Conservation (phyloP, 139 green algal species). For the Coelastrella sp. region DNA sequence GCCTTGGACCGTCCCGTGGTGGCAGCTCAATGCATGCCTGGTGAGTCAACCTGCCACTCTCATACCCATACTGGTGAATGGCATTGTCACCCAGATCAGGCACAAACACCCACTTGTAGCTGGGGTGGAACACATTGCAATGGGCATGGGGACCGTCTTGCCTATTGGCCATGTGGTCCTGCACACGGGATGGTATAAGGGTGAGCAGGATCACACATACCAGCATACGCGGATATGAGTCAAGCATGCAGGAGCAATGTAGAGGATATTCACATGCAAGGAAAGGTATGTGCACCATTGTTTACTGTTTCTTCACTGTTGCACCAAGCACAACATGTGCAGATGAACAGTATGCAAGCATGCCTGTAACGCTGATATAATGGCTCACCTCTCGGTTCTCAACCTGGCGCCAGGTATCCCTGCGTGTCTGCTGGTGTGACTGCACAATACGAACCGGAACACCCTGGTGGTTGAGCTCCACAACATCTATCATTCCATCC, state of each 20-base stretch:
- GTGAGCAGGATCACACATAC: no score
- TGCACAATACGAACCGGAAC: slow-evolving; percentile 35
- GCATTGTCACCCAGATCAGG: slow-evolving; percentile 51
- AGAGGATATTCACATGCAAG: no score
- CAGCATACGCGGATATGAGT: no score
- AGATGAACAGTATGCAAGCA: no score
- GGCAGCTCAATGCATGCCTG: slow-evolving; percentile 32
- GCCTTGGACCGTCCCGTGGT: slow-evolving; percentile 34
- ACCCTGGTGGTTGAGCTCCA: slow-evolving; percentile 31
- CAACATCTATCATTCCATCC: slow-evolving; percentile 43
- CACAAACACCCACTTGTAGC: slow-evolving; percentile 48
- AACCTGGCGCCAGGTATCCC: slow-evolving; percentile 47
- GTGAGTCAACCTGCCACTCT: slow-evolving; percentile 16
- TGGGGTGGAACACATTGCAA: slow-evolving; percentile 46
- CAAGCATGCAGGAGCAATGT: no score
- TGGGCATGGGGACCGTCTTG: slow-evolving; percentile 49
- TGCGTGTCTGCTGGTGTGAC: slow-evolving; percentile 44
- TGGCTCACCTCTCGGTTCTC: slow-evolving; percentile 26
- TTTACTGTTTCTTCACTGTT: no score
- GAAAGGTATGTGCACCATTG: no score
- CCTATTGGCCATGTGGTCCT: slow-evolving; percentile 53
- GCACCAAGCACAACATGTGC: no score
- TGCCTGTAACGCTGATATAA: not conserved
- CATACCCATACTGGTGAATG: slow-evolving; percentile 41
- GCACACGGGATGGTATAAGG: no score